A percentile compares a stretch with the other conserved stretches of the same genome.
Conservation (phyloP, 805 yeast species). For the Priceomyces carsonii region DNA sequence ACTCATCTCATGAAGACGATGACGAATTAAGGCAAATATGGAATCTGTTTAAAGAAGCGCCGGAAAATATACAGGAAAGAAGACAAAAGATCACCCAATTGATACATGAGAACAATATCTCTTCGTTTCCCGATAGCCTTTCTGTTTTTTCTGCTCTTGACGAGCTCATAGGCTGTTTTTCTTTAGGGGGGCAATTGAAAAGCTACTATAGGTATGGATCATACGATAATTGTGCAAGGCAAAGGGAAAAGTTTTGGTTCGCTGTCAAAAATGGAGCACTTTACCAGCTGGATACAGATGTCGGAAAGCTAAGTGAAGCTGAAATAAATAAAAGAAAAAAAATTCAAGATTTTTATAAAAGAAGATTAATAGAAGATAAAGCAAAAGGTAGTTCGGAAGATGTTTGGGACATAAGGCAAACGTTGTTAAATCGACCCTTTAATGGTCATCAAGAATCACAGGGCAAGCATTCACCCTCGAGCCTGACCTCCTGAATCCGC, state of each 20-base stretch:
- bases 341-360: constrained; percentile 72
- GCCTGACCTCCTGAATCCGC: no score
- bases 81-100: constrained; percentile 22
- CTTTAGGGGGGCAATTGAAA: constrained; percentile 87
- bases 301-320: constrained; percentile 27
- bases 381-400: constrained; percentile 79
- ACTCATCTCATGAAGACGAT: constrained; percentile 16
- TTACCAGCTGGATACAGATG: constrained; percentile 1
- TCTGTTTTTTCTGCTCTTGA: constrained; percentile 74
- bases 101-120: constrained; percentile 18
- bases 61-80: constrained; percentile 25
- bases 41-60: constrained; percentile 30
- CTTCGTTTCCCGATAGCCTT: constrained; percentile 33
- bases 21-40: constrained; percentile 30
- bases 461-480: no score
- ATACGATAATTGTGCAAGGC: constrained; percentile 67
- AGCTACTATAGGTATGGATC: constrained; percentile 84
- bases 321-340: constrained; percentile 50
- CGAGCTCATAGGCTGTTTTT: constrained; percentile 81
- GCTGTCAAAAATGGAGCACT: constrained; percentile 59
- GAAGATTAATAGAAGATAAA: constrained; percentile 59
- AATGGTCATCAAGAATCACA: constrained; percentile 14
- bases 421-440: constrained; percentile 40
- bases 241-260: constrained; percentile 76
- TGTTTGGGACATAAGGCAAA: constrained; percentile 64